Evolutionary conservation across 495 filamentous ascomycete species (phyloP).

Genomic region (Penicillium roqueforti): DNA sequence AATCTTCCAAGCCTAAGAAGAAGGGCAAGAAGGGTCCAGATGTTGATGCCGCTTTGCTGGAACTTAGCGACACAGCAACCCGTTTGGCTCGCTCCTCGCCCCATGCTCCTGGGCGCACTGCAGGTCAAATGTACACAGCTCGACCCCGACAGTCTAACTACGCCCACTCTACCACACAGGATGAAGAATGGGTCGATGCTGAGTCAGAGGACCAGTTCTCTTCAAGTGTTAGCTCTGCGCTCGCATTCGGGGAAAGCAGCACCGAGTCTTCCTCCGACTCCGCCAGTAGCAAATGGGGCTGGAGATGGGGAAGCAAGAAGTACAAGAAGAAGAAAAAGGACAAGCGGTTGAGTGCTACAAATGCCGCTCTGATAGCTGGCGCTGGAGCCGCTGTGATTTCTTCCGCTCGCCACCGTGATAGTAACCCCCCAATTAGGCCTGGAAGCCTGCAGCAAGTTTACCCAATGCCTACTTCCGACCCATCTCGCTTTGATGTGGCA

Average conservation of each 20-base stretch:
- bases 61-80: conserved; percentile 54
- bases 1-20: conserved; percentile 31
- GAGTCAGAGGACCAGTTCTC: conserved; percentile 48
- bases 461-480: conserved; percentile 60
- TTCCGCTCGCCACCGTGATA: conserved; percentile 25
- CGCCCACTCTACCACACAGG: conserved; percentile 31
- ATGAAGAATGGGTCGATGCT: conserved; percentile 58
- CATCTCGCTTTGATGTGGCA: conserved; percentile 52
- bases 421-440: conserved; percentile 26
- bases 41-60: conserved; percentile 52
- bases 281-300: conserved; percentile 49
- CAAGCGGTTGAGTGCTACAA: conserved; percentile 23
- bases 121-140: conserved; percentile 40
- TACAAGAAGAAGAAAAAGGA: conserved; percentile 42
- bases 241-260: conserved; percentile 54
- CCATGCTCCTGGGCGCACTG: conserved; percentile 23
- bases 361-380: conserved; percentile 26
- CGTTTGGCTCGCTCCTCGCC: conserved; percentile 47
- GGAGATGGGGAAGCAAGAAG: conserved; percentile 55
- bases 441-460: conserved; percentile 46
- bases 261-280: conserved; percentile 52
- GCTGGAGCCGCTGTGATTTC: conserved; percentile 34
- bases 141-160: conserved; percentile 31
- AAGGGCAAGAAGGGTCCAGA: conserved; percentile 42
- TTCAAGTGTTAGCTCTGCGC: conserved; percentile 48